Evolutionary conservation across 2,329 filamentous ascomycete species (phyloP), one percentile per base, ranked within the genome.

Genomic region (Neonectria ditissima): DNA sequence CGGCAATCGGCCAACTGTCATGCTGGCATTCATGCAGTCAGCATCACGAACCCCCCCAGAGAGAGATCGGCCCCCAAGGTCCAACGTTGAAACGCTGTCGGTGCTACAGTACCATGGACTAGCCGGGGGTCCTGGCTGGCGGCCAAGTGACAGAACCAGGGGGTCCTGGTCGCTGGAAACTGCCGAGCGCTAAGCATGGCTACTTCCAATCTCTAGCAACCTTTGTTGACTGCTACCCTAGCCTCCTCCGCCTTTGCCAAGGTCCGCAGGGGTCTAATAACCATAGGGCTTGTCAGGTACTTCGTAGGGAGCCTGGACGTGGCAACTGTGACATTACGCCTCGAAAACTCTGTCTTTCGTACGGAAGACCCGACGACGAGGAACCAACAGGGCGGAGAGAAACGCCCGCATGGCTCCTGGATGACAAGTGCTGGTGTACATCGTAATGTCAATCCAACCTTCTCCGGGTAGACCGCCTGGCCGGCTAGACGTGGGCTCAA

Each of bases 171-270:
- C 22, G 22, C 22, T 24, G 24, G 34, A 9, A 47, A 24, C 43
- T 24, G 22, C 20, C 43, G 43, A 13, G n/a, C 43, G 43, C 20
- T 44, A 44, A 24, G 11, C 13, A 22, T 44, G 41, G 11, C 43
- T 5, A 14, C 20, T 24, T 22, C 32, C 13, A 37, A 14, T n/a
- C 44, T 47, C 24, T 6, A 26, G 24, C 4, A 6, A 26, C 24
- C 24, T 2, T 2, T 5, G 8, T 14, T 30, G 28, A 37, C 34
- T 37, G 14, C 34, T 37, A 37, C 34, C 34, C 34, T 14, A 37
- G 34, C 34, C 34, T n/a, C 44, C 44, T n/a, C 44, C 44, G 44
- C 24, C 44, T 10, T 10, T 47, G 14, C 44, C 44, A 47, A 47
- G 7, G 11, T 47, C 14, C 22, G 14, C 20, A 47, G 16, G 14